phyloP scores from a whole-genome alignment of 2,329 filamentous ascomycete species.

The Fusarium illudens region DNA sequence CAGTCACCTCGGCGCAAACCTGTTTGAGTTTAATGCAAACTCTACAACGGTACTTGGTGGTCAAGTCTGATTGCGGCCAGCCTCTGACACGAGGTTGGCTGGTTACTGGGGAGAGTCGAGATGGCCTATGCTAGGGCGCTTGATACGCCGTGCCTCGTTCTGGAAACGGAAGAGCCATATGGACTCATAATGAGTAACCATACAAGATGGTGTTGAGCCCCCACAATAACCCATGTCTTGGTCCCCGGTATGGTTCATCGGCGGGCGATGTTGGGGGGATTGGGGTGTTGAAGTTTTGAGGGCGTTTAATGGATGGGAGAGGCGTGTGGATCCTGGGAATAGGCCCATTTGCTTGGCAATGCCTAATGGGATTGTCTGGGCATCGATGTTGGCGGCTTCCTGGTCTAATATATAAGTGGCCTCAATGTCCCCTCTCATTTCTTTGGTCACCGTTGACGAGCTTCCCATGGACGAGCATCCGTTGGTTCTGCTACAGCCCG shows the following conservation, averaged over 20 bases:
- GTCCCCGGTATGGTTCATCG: conserved; percentile 27
- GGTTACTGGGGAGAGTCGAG: background rate
- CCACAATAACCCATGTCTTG: conserved; percentile 12
- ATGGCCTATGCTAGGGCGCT: background rate
- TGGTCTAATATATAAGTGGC: conserved; percentile 26
- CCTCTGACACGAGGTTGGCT: background rate
- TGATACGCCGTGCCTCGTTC: conserved; percentile 1
- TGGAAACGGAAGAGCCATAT: background rate
- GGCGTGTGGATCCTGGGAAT: conserved; percentile 16
- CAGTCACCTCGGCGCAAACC: conserved; percentile 11
- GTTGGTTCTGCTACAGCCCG: conserved; percentile 1
- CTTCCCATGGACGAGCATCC: background rate
- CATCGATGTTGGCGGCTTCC: background rate
- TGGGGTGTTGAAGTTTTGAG: conserved; percentile 20
- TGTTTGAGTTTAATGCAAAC: background rate
- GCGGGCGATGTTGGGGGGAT: conserved; percentile 12
- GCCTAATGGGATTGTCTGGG: conserved; percentile 1
- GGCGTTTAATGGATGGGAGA: conserved; percentile 7
- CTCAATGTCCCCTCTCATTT: conserved; percentile 7
- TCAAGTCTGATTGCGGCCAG: background rate
- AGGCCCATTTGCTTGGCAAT: conserved; percentile 19
- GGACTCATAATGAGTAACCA: conserved; percentile 22
- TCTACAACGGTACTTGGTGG: background rate
- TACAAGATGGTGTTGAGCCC: conserved; percentile 21
- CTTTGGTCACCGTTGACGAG: background rate